Percentiles rank a stretch among this genome's conserved stretches.
phyloP scores from a whole-genome alignment of 2,329 filamentous ascomycete species.

The Bretziella fagacearum region DNA sequence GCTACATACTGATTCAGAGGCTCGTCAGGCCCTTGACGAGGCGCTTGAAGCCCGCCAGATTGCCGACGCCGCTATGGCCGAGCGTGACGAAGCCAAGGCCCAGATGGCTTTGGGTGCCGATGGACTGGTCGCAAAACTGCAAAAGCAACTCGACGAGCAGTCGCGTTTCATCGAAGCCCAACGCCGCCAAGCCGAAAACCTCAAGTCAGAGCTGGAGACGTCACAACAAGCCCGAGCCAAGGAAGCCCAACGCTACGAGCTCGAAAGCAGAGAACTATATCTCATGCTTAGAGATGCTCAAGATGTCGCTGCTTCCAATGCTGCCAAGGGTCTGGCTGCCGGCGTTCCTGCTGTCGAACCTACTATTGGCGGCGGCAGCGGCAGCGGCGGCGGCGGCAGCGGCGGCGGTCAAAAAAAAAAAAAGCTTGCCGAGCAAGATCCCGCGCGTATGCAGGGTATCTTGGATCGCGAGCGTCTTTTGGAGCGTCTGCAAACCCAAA shows the following conservation, averaged over 20 bases:
- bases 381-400: slow-evolving; percentile 18
- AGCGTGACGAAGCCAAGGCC: slow-evolving; percentile 85
- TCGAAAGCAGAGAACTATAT: slow-evolving; percentile 91
- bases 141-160: slow-evolving; percentile 89
- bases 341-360: background rate
- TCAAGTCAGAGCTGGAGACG: slow-evolving; percentile 80
- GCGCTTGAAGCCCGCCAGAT: slow-evolving; percentile 79
- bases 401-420: slow-evolving; percentile 34
- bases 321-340: slow-evolving; percentile 31
- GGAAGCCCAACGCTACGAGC: slow-evolving; percentile 83
- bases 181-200: slow-evolving; percentile 63
- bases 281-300: slow-evolving; percentile 96
- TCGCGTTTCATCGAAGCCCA: slow-evolving; percentile 79
- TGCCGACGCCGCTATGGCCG: slow-evolving; percentile 86
- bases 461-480: slow-evolving; percentile 83
- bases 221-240: slow-evolving; percentile 72
- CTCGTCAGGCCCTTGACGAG: slow-evolving; percentile 80
- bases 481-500: slow-evolving; percentile 83
- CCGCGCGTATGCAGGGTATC: slow-evolving; percentile 73
- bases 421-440: slow-evolving; percentile 42
- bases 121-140: slow-evolving; percentile 78
- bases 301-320: slow-evolving; percentile 81
- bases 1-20: slow-evolving; percentile 90
- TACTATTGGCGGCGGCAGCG: slow-evolving; percentile 1
- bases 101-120: slow-evolving; percentile 84